Conservation (phyloP, 371 early-diverging fungal species). For the Zancudomyces culisetae region DNA sequence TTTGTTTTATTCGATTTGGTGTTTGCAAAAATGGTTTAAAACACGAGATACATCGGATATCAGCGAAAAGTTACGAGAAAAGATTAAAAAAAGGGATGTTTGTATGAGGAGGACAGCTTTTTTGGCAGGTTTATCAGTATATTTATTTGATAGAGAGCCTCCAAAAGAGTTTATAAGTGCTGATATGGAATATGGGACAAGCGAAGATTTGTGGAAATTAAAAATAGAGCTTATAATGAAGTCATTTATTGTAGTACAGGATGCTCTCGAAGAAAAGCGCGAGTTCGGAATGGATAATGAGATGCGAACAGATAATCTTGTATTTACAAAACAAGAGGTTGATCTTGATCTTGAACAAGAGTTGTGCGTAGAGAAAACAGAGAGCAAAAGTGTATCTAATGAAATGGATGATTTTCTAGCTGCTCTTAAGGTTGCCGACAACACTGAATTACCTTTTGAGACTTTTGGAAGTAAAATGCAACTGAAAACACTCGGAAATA, state of each 20-base stretch:
- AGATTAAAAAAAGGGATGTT: neutral
- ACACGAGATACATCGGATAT: neutral
- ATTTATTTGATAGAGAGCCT: neutral
- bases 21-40: neutral
- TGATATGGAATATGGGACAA: neutral
- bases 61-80: neutral
- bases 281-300: neutral
- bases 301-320: neutral
- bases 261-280: neutral
- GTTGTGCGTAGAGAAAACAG: neutral
- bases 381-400: neutral
- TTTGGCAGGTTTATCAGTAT: neutral
- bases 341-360: neutral
- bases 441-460: neutral
- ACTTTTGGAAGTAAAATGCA: neutral
- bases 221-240: neutral
- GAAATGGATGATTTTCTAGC: slow-evolving; percentile 1
- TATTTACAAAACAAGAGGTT: neutral
- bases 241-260: neutral
- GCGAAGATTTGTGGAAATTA: neutral
- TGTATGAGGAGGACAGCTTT: neutral
- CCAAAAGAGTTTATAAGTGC: neutral
- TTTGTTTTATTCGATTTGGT: neutral
- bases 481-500: neutral
- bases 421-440: neutral